Conservation (phyloP, 345 rosid genomes). For the Hibiscus mutabilis region DNA sequence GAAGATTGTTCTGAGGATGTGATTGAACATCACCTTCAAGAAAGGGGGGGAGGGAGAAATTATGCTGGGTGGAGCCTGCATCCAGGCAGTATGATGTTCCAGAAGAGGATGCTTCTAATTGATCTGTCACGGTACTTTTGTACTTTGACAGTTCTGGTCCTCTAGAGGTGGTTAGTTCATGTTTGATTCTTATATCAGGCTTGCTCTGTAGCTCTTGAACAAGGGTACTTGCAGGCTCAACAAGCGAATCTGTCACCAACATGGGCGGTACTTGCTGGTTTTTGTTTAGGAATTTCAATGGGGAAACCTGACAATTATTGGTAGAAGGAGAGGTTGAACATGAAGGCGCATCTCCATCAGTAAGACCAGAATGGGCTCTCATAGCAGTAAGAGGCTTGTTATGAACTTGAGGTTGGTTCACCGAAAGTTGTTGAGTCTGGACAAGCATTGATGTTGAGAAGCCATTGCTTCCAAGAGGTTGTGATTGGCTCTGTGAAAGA, state of each 20-base stretch:
- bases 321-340: conserved; percentile 82
- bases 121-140: conserved; percentile 61
- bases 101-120: conserved; percentile 81
- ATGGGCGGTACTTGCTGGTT: conserved; percentile 52
- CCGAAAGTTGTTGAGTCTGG: conserved; percentile 51
- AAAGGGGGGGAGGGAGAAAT: conserved; percentile 61
- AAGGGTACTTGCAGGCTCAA: conserved; percentile 48
- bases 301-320: conserved; percentile 68
- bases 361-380: conserved; percentile 57
- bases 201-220: conserved; percentile 65
- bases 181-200: conserved; percentile 49
- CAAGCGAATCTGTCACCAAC: conserved; percentile 41
- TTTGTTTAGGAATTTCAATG: conserved; percentile 57
- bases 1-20: conserved; percentile 53
- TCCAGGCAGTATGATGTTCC: conserved; percentile 94
- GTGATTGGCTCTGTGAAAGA: conserved; percentile 20
- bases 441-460: conserved; percentile 44
- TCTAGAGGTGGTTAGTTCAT: conserved; percentile 50
- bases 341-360: conserved; percentile 91
- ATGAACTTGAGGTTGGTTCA: conserved; percentile 49
- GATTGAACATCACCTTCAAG: conserved; percentile 75
- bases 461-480: conserved; percentile 45
- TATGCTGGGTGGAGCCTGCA: conserved; percentile 60
- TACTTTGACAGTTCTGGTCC: conserved; percentile 52
- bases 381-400: conserved; percentile 41